Conservation (phyloP, 1,284 basidiomycete species). For the Neolentinus lepideus region DNA sequence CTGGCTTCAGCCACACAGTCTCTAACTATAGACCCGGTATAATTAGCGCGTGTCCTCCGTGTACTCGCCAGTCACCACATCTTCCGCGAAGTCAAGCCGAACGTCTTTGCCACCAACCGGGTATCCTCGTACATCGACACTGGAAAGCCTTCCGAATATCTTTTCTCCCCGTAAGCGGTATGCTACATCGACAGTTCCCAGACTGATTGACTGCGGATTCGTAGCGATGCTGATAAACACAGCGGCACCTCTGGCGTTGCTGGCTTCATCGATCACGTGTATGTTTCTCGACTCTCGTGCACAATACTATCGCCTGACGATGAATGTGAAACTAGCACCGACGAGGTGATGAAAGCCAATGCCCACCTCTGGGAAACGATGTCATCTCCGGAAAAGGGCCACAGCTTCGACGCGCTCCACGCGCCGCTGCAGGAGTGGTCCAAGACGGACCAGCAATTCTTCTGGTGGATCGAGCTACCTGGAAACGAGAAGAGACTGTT, state of each 20-base stretch:
- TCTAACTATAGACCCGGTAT: background rate
- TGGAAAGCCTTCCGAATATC: conserved; percentile 13
- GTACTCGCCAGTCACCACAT: conserved; percentile 21
- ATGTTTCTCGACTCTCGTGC: conserved; percentile 5
- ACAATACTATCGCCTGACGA: background rate
- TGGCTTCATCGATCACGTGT: conserved; percentile 17
- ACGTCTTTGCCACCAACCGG: conserved; percentile 25
- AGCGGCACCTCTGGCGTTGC: conserved; percentile 17
- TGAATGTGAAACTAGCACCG: conserved; percentile 11
- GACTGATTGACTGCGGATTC: background rate
- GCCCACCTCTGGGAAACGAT: conserved; percentile 20
- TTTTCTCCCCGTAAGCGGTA: conserved; percentile 3
- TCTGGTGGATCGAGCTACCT: conserved; percentile 18
- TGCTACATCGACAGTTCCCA: background rate
- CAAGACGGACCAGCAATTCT: conserved; percentile 15
- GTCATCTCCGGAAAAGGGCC: conserved; percentile 12
- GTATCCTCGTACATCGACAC: conserved; percentile 20
- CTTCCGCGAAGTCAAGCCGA: conserved; percentile 20
- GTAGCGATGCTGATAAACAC: conserved; percentile 14
- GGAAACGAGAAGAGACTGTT: conserved; percentile 14
- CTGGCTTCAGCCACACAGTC: background rate
- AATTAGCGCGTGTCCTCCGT: conserved; percentile 19
- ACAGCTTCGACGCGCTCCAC: conserved; percentile 13
- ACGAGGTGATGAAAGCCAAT: conserved; percentile 18
- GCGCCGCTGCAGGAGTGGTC: conserved; percentile 20